These are phyloP conservation scores for Prillingera fragicola DNA, from an alignment of 1,284 basidiomycete species.

Conservation along the genomic window DNA sequence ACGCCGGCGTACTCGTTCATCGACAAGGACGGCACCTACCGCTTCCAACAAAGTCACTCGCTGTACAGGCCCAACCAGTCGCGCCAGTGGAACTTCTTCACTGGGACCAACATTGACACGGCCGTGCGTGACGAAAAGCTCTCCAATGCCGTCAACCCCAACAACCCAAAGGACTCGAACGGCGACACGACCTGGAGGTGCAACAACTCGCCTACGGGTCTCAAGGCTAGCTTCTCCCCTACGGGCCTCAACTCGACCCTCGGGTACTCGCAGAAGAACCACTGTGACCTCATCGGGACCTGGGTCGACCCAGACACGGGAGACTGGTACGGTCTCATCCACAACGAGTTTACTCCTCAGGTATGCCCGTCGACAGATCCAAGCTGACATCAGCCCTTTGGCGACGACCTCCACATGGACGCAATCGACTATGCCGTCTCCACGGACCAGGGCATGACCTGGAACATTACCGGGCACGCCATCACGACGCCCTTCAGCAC, in stretches of 20 bases:
- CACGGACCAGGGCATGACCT: conserved; percentile 2
- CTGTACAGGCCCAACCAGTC: background rate
- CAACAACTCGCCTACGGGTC: conserved; percentile 7
- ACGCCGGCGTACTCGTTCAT: conserved; percentile 4
- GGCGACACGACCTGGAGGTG: conserved; percentile 8
- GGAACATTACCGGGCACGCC: conserved; percentile 5
- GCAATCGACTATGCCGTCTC: conserved; percentile 6
- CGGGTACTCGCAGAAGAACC: conserved; percentile 6
- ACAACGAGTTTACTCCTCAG: no score
- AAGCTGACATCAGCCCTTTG: conserved; percentile 2
- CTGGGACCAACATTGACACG: conserved; percentile 2
- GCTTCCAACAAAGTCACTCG: conserved; percentile 1
- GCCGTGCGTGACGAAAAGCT: background rate
- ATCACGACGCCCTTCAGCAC: conserved; percentile 4
- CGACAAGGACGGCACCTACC: conserved; percentile 8
- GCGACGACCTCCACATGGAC: conserved; percentile 9
- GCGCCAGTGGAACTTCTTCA: conserved; percentile 5
- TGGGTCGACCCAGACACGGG: conserved; percentile 10
- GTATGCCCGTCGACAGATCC: no score
- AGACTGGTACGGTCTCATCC: conserved; percentile 5
- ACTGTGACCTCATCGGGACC: conserved; percentile 9
- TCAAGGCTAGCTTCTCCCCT: conserved; percentile 2
- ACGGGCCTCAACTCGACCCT: no score
- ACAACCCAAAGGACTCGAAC: conserved; percentile 7
- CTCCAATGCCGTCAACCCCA: background rate